Conservation (phyloP, 441 rosid species). For the Brassica balearica region DNA sequence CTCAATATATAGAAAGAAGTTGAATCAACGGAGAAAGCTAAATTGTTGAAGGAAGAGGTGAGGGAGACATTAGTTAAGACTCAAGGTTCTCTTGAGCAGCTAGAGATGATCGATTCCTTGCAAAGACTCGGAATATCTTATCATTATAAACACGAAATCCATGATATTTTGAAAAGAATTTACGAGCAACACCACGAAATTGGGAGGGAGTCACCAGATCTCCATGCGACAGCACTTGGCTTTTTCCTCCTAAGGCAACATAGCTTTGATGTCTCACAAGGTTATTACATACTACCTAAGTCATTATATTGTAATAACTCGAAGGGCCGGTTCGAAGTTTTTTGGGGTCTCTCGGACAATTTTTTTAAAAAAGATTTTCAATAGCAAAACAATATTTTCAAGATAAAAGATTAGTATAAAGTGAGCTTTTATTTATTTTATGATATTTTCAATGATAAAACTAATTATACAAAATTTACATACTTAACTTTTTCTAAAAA, state of each 20-base stretch:
- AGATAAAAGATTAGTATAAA: neutral
- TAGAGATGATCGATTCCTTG: slow-evolving; percentile 45
- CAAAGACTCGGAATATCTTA: slow-evolving; percentile 51
- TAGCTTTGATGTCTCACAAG: slow-evolving; percentile 34
- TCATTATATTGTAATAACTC: neutral
- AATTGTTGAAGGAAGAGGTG: slow-evolving; percentile 28
- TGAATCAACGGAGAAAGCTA: slow-evolving; percentile 17
- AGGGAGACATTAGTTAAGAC: slow-evolving; percentile 11
- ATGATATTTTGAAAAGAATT: slow-evolving; percentile 10
- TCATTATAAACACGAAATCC: slow-evolving; percentile 45
- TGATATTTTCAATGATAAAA: neutral
- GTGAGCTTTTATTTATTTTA: neutral
- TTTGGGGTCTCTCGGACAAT: neutral
- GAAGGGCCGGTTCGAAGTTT: neutral
- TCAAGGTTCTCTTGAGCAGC: slow-evolving; percentile 11
- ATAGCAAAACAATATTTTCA: neutral
- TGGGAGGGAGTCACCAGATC: slow-evolving; percentile 19
- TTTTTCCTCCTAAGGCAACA: slow-evolving; percentile 46
- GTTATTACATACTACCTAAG: slow-evolving; percentile 18
- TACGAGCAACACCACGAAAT: neutral
- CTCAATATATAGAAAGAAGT: slow-evolving; percentile 13
- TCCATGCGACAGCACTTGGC: slow-evolving; percentile 35
- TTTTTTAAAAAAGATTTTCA: neutral
- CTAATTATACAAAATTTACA: neutral
- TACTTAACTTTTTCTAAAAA: neutral